phyloP scores from a whole-genome alignment of 148 eudicot species.

The Chenopodium berlandieri region DNA sequence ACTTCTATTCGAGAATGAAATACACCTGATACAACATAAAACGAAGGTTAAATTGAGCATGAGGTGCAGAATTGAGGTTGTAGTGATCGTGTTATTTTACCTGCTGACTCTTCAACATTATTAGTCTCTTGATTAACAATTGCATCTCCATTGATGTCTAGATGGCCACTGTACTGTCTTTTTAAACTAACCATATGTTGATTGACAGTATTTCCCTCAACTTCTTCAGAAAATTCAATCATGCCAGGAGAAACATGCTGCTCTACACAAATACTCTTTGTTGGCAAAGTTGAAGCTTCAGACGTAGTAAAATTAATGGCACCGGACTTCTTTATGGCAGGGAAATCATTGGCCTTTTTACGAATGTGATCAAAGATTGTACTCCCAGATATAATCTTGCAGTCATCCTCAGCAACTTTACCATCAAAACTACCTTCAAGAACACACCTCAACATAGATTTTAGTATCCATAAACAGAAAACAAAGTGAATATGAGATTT shows the following conservation, averaged over 20 bases:
- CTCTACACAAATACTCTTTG: slow-evolving; percentile 47
- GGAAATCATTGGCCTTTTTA: slow-evolving; percentile 75
- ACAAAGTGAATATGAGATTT: not conserved
- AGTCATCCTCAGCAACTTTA: slow-evolving; percentile 54
- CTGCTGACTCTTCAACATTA: slow-evolving; percentile 32
- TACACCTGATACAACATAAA: slow-evolving; percentile 28
- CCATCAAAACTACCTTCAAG: slow-evolving; percentile 35
- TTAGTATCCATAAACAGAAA: slow-evolving; percentile 11
- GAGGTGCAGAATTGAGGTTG: slow-evolving; percentile 1
- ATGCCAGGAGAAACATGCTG: slow-evolving; percentile 33
- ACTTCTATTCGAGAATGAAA: slow-evolving; percentile 32
- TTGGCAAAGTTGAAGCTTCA: slow-evolving; percentile 45
- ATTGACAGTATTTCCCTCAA: slow-evolving; percentile 20
- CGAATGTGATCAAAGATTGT: slow-evolving; percentile 87
- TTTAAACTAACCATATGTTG: slow-evolving; percentile 22
- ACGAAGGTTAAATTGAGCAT: not conserved
- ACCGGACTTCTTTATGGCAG: slow-evolving; percentile 42
- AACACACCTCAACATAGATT: slow-evolving; percentile 18
- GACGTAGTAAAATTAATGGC: slow-evolving; percentile 42
- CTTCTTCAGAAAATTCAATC: slow-evolving; percentile 24
- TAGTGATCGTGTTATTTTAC: slow-evolving; percentile 7
- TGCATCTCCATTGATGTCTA: slow-evolving; percentile 17
- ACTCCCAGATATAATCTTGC: slow-evolving; percentile 60
- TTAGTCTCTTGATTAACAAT: slow-evolving; percentile 21
- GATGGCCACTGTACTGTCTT: slow-evolving; percentile 22